These are phyloP conservation scores for Pythium coloratum DNA, from an alignment of 352 stramenopile species.

Conservation along the genomic window DNA sequence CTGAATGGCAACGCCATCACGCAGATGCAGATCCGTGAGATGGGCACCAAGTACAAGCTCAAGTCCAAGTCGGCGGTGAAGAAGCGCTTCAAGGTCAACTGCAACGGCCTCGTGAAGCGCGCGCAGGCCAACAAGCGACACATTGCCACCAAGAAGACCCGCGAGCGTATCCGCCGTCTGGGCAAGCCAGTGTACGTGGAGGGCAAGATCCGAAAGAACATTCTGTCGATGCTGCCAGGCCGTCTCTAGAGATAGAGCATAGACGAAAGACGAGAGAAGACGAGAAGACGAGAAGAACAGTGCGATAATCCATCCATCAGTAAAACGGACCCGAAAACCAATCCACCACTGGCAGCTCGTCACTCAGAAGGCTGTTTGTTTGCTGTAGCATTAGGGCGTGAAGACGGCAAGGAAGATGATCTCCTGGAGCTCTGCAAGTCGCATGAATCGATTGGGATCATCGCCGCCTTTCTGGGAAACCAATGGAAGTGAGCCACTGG, in stretches of 20 bases:
- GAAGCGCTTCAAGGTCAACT: conserved; percentile 85
- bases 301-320: background rate
- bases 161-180: conserved; percentile 72
- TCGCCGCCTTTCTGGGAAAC: background rate
- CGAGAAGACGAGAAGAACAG: background rate
- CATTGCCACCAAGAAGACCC: conserved; percentile 85
- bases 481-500: background rate
- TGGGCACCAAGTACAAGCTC: conserved; percentile 70
- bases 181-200: conserved; percentile 70
- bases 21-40: conserved; percentile 57
- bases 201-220: conserved; percentile 84
- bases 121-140: conserved; percentile 82
- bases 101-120: conserved; percentile 78
- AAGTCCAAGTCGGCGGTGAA: conserved; percentile 83
- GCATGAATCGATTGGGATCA: conserved; percentile 6
- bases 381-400: background rate
- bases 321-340: background rate
- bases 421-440: conserved; percentile 18
- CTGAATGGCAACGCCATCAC: conserved; percentile 36
- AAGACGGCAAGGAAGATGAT: conserved; percentile 13
- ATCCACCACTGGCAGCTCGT: background rate
- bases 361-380: background rate
- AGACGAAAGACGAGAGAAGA: background rate
- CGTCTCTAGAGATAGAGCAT: conserved; percentile 6
- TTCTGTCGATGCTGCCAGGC: conserved; percentile 61